Base-by-base conservation (phyloP, 2,329 filamentous ascomycete species). In the Raffaelea ambrosiae region DNA sequence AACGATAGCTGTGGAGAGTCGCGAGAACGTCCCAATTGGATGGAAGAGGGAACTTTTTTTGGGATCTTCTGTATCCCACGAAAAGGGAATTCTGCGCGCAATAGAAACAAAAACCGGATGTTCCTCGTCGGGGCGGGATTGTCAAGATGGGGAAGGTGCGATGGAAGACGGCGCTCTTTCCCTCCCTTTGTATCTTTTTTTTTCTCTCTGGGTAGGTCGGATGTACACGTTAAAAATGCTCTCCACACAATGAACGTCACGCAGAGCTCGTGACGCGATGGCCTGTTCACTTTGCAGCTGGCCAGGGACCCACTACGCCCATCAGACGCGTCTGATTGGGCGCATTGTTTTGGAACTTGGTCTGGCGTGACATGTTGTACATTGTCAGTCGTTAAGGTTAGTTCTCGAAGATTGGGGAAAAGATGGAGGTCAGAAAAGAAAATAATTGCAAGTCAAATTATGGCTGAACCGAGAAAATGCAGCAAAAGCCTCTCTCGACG, bases 191-290 rank as follows among this genome's bases (percentile, higher is more conserved):
- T 10, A 19, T 29, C 18, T 35, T 19, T 11, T 44, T 36, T 22
- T n/a, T 33, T 19, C 22, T 26, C 21, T 18, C 40, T 20, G 5
- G 10, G 40, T 18, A 23, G 26, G 14, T 20, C n/a, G 29, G 11
- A 33, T 26, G 20, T 18, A 26, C 16, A 13, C 9, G 7, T 31
- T 44, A 3, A 7, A 26, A 22, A 44, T 31, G 44, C 19, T 41
- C 16, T 29, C n/a, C 19, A 20, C 35, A 20, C 22, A 26, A 20
- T 23, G 43, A 22, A 39, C 48, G 41, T 31, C 42, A 45, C 41
- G 43, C 31, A 20, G n/a, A 46, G 44, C 48, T 52, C 49, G 47
- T 51, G 51, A 51, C 51, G 47, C 49, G 51, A 47, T 44, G 46
- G 31, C 22, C 46, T 46, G 46, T 48, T 41, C 35, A 14, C 8